phyloP scores from a whole-genome alignment of 2,329 filamentous ascomycete species.

The Tothia fuscella region DNA sequence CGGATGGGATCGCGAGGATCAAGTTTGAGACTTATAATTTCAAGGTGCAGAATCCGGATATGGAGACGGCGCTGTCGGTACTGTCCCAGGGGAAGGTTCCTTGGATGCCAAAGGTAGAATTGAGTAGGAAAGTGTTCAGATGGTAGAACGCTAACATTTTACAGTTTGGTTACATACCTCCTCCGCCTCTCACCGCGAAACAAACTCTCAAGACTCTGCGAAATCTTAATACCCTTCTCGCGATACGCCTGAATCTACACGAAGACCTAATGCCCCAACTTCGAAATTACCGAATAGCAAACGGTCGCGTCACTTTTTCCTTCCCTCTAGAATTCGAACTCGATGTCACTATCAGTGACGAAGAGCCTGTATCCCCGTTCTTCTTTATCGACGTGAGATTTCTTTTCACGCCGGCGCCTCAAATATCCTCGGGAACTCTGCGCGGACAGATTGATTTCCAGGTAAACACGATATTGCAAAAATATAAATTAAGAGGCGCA shows the following conservation, averaged over 20 bases:
- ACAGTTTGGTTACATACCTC: slow-evolving; percentile 65
- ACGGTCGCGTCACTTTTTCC: slow-evolving; percentile 81
- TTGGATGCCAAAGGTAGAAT: slow-evolving; percentile 64
- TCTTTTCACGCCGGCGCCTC: slow-evolving; percentile 57
- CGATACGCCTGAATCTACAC: slow-evolving; percentile 71
- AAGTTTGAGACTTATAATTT: slow-evolving; percentile 57
- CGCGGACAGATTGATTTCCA: slow-evolving; percentile 17
- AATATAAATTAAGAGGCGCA: slow-evolving; percentile 63
- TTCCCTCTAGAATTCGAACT: slow-evolving; percentile 82
- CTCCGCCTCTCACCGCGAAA: slow-evolving; percentile 56
- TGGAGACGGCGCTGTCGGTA: slow-evolving; percentile 78
- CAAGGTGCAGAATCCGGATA: slow-evolving; percentile 77
- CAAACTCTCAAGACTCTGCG: slow-evolving; percentile 64
- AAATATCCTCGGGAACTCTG: slow-evolving; percentile 46
- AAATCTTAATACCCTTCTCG: slow-evolving; percentile 72
- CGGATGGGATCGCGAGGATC: slow-evolving; percentile 43
- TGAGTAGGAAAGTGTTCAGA: slow-evolving; percentile 13
- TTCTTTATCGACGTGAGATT: slow-evolving; percentile 92
- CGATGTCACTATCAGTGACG: slow-evolving; percentile 80
- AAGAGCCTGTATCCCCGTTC: slow-evolving; percentile 72
- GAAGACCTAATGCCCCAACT: slow-evolving; percentile 74
- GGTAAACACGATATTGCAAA: slow-evolving; percentile 48
- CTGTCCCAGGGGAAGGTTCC: slow-evolving; percentile 65
- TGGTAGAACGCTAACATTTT: slow-evolving; percentile 10
- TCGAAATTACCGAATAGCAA: slow-evolving; percentile 62